Evolutionary conservation across 768 basidiomycete species (phyloP).

Genomic region (Amanita rubescens): DNA sequence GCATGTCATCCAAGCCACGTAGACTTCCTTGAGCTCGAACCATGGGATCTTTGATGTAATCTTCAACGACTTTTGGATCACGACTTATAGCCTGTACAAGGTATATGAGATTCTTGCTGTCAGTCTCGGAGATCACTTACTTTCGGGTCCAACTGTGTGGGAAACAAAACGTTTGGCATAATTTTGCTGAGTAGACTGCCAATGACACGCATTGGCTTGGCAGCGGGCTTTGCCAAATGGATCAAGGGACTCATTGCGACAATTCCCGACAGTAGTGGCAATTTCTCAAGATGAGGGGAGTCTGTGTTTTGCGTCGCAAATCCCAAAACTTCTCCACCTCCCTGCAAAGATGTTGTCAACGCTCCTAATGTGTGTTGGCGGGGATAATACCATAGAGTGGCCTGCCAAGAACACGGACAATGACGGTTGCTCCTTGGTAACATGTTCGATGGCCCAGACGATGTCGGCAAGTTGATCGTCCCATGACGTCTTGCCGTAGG

Average conservation of each 20-base stretch:
- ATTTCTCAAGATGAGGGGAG: slow-evolving; percentile 25
- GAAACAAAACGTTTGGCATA: slow-evolving; percentile 44
- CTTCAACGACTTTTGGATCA: slow-evolving; percentile 41
- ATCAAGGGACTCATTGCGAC: slow-evolving; percentile 66
- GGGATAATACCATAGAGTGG: slow-evolving; percentile 64
- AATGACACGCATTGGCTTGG: slow-evolving; percentile 41
- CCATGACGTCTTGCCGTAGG: slow-evolving; percentile 60
- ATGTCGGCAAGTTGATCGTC: slow-evolving; percentile 59
- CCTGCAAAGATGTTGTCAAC: slow-evolving; percentile 31
- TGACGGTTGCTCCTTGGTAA: slow-evolving; percentile 34
- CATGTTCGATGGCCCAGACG: slow-evolving; percentile 56
- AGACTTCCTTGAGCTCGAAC: slow-evolving; percentile 49
- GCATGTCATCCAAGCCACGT: slow-evolving; percentile 54
- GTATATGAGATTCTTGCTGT: background rate
- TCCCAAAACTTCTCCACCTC: slow-evolving; percentile 58
- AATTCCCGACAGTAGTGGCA: slow-evolving; percentile 48
- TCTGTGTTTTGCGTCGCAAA: slow-evolving; percentile 42
- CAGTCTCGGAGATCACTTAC: slow-evolving; percentile 26
- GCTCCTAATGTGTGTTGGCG: background rate
- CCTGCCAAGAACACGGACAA: slow-evolving; percentile 67
- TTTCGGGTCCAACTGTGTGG: slow-evolving; percentile 41
- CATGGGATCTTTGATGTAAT: slow-evolving; percentile 54
- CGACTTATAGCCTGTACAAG: slow-evolving; percentile 47
- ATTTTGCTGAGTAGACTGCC: slow-evolving; percentile 42
- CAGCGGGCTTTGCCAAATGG: slow-evolving; percentile 51